A percentile compares a stretch with the other conserved stretches of the same genome.
These are phyloP conservation scores for Vicia villosa DNA, from an alignment of 306 rosid species.

Conservation along the genomic window DNA sequence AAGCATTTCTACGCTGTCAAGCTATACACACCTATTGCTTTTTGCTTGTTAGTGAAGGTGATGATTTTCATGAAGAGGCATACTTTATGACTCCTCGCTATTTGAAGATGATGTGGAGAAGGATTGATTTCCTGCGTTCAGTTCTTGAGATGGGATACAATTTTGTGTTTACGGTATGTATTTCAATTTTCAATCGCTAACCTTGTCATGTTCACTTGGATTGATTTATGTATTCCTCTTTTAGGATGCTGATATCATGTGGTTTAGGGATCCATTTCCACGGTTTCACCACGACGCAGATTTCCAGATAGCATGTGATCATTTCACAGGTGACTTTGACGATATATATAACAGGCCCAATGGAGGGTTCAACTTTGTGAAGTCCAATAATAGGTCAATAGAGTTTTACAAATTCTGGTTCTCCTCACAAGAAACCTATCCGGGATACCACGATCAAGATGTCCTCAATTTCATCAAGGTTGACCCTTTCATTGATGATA, in stretches of 20 bases:
- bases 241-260: slow-evolving; percentile 98
- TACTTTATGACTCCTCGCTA: slow-evolving; percentile 83
- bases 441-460: slow-evolving; percentile 95
- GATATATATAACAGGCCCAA: slow-evolving; percentile 75
- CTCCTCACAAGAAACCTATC: slow-evolving; percentile 63
- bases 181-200: slow-evolving; percentile 33
- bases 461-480: slow-evolving; percentile 85
- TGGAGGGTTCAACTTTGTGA: slow-evolving; percentile 88
- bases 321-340: slow-evolving; percentile 66
- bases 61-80: slow-evolving; percentile 81
- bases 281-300: slow-evolving; percentile 66
- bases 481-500: slow-evolving; percentile 53
- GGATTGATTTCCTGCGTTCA: slow-evolving; percentile 83
- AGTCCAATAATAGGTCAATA: slow-evolving; percentile 81
- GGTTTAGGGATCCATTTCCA: slow-evolving; percentile 98
- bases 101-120: slow-evolving; percentile 97
- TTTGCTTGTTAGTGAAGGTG: slow-evolving; percentile 68
- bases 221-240: slow-evolving; percentile 32
- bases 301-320: slow-evolving; percentile 94
- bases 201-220: slow-evolving; percentile 20
- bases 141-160: slow-evolving; percentile 88
- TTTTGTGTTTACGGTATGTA: slow-evolving; percentile 90
- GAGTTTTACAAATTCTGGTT: slow-evolving; percentile 86
- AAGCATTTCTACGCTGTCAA: slow-evolving; percentile 76
- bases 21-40: slow-evolving; percentile 67